Percentiles rank a stretch among this genome's conserved stretches.
phyloP scores from a whole-genome alignment of 257 asterid genomes.

The Linderniella brevidens region DNA sequence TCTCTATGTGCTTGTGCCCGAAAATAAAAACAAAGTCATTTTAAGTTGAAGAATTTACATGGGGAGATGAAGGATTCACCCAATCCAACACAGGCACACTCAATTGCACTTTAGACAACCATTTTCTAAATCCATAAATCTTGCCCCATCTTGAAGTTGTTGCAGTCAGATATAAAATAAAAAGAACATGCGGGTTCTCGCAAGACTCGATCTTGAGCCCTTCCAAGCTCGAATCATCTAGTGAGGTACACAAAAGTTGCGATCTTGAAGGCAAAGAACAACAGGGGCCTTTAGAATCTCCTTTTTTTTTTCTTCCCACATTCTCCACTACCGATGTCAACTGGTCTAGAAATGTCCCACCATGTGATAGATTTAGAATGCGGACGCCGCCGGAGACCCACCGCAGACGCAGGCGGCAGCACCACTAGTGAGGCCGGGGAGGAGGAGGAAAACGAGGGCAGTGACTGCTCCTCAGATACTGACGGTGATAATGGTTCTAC shows the following conservation, averaged over 20 bases:
- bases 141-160: background rate
- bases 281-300: background rate
- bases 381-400: conserved; percentile 8
- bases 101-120: background rate
- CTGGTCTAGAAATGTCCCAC: conserved; percentile 7
- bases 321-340: too few species aligned
- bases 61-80: background rate
- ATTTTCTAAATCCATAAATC: background rate
- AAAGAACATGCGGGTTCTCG: background rate
- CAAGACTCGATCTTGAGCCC: conserved; percentile 10
- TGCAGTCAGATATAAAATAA: background rate
- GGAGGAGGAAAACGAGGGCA: conserved; percentile 13
- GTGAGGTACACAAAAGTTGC: too few species aligned
- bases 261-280: background rate
- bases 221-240: background rate
- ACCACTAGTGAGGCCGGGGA: background rate
- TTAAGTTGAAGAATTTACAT: background rate
- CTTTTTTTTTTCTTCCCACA: background rate
- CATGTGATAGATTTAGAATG: conserved; percentile 14
- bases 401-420: conserved; percentile 5
- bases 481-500: conserved; percentile 11
- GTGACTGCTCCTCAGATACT: conserved; percentile 13
- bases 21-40: too few species aligned
- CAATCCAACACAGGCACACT: background rate
- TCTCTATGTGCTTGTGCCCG: too few species aligned